These are phyloP conservation scores for Leccinum barrowsii DNA, from an alignment of 768 basidiomycete species.

Conservation along the genomic window DNA sequence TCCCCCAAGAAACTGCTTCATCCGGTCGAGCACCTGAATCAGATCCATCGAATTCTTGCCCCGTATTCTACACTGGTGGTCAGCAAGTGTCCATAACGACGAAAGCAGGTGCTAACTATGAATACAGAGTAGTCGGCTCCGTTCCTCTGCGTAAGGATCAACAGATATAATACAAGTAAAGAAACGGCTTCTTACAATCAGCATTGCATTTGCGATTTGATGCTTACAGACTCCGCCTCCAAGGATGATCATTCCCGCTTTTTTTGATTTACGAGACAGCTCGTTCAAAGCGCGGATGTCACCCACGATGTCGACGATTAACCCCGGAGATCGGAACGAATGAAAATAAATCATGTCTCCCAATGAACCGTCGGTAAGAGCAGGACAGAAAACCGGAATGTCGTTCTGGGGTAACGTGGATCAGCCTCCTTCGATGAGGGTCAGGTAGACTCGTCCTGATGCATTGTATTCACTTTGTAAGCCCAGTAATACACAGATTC, in stretches of 20 bases:
- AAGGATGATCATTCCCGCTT: slow-evolving; percentile 97
- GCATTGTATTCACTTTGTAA: slow-evolving; percentile 74
- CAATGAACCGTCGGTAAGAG: slow-evolving; percentile 94
- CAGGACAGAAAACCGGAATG: slow-evolving; percentile 98
- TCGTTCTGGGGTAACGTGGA: slow-evolving; percentile 65
- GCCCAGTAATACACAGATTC: slow-evolving; percentile 99
- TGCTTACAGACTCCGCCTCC: slow-evolving; percentile 99
- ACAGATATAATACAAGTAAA: neutral
- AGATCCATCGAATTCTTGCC: slow-evolving; percentile 98
- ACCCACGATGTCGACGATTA: slow-evolving; percentile 89
- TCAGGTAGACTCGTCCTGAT: slow-evolving; percentile 11
- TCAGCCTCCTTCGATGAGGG: slow-evolving; percentile 23
- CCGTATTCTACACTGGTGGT: slow-evolving; percentile 69
- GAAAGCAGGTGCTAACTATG: slow-evolving; percentile 53
- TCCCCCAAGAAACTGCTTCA: slow-evolving; percentile 98
- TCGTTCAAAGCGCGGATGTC: slow-evolving; percentile 94
- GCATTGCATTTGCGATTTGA: slow-evolving; percentile 99
- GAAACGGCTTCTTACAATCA: slow-evolving; percentile 63
- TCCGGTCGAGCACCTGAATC: slow-evolving; percentile 97
- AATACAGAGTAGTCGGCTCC: slow-evolving; percentile 97
- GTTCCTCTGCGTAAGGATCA: slow-evolving; percentile 62
- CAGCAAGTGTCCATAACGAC: neutral
- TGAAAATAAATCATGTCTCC: slow-evolving; percentile 99
- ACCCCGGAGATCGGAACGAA: slow-evolving; percentile 82
- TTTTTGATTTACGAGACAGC: slow-evolving; percentile 76